phyloP scores from a whole-genome alignment of 371 early-diverging fungal genomes.

The Conidiobolus incongruus region DNA sequence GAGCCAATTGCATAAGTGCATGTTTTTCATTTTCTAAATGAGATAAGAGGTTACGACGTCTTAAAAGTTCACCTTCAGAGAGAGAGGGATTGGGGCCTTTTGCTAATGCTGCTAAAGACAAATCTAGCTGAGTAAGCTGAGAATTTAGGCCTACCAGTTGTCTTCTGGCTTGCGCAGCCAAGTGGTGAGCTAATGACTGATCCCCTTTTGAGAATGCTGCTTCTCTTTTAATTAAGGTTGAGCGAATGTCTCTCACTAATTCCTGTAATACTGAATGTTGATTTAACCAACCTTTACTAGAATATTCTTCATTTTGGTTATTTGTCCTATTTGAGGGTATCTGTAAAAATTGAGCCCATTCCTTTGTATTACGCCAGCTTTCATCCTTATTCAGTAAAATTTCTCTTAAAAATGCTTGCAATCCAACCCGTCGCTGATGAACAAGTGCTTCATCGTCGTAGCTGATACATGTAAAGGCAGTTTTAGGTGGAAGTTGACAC shows the following conservation, averaged over 20 bases:
- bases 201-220: constrained; percentile 45
- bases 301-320: constrained; percentile 16
- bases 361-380: constrained; percentile 45
- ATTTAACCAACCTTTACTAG: constrained; percentile 66
- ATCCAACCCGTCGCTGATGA: constrained; percentile 48
- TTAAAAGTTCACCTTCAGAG: constrained; percentile 5
- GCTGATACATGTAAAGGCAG: constrained; percentile 33
- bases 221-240: constrained; percentile 37
- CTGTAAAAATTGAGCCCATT: constrained; percentile 51
- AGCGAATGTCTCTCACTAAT: constrained; percentile 38
- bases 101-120: constrained; percentile 22
- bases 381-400: constrained; percentile 48
- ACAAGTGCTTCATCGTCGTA: constrained; percentile 34
- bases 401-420: constrained; percentile 55
- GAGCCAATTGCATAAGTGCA: not conserved
- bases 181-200: constrained; percentile 43
- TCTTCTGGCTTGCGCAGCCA: constrained; percentile 50
- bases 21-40: constrained; percentile 4
- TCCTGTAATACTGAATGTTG: constrained; percentile 37
- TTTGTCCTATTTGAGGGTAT: constrained; percentile 26
- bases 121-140: constrained; percentile 25
- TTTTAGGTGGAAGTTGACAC: constrained; percentile 34
- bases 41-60: constrained; percentile 12
- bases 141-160: constrained; percentile 20
- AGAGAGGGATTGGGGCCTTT: constrained; percentile 8